Conservation (phyloP, 495 filamentous ascomycete species). For the Podospora tetraspora region DNA sequence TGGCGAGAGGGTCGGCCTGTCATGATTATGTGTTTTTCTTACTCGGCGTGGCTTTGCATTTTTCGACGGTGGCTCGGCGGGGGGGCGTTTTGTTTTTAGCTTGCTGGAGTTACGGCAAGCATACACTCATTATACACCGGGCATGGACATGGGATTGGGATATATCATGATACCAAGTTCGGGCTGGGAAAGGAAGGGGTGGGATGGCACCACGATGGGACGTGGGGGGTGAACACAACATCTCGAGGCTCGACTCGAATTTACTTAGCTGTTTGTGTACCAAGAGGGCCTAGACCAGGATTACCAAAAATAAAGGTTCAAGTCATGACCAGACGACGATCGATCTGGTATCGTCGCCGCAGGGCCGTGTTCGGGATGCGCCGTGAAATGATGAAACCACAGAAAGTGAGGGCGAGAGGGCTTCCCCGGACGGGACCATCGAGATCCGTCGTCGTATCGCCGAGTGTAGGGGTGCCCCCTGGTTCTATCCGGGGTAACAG, state of each 20-base stretch:
- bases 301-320: neutral
- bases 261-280: neutral
- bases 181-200: neutral
- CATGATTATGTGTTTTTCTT: neutral
- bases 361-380: neutral
- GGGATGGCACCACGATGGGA: neutral
- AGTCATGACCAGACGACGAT: neutral
- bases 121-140: neutral
- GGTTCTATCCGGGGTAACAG: neutral
- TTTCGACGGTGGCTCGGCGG: neutral
- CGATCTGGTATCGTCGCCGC: neutral
- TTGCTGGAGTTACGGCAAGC: neutral
- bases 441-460: neutral
- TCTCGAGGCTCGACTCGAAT: neutral
- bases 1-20: neutral
- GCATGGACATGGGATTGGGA: neutral
- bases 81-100: neutral
- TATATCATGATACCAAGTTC: neutral
- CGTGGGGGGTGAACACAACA: neutral
- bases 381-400: neutral
- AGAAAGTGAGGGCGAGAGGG: neutral
- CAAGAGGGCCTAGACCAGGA: neutral
- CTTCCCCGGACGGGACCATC: neutral
- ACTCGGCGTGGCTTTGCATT: neutral
- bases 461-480: neutral